Percentiles rank a stretch among this genome's conserved stretches.
phyloP scores from a whole-genome alignment of 164 flowering plant genomes.

The Macadamia integrifolia region DNA sequence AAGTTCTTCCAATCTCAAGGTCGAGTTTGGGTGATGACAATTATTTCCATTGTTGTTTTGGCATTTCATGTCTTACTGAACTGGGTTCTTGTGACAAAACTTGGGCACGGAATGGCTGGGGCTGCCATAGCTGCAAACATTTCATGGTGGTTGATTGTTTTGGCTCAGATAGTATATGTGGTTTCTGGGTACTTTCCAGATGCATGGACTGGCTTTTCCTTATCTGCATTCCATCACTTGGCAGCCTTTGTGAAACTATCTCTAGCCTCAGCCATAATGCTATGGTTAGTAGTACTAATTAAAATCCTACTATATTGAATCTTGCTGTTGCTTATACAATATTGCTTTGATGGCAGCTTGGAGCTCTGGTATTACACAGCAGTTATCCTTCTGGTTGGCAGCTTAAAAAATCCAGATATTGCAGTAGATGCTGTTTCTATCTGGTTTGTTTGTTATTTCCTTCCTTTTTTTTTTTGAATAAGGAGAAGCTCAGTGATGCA shows the following conservation, averaged over 20 bases:
- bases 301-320: neutral
- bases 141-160: conserved; percentile 39
- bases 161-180: conserved; percentile 33
- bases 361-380: conserved; percentile 39
- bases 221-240: conserved; percentile 33
- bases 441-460: conserved; percentile 11
- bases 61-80: conserved; percentile 32
- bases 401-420: conserved; percentile 23
- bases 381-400: conserved; percentile 27
- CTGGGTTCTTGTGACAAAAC: conserved; percentile 36
- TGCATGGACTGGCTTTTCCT: conserved; percentile 50
- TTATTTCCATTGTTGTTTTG: conserved; percentile 24
- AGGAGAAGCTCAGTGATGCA: no score
- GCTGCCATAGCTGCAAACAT: conserved; percentile 43
- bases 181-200: conserved; percentile 36
- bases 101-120: conserved; percentile 35
- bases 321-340: neutral
- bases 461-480: no score
- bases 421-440: conserved; percentile 32
- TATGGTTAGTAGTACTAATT: conserved; percentile 32
- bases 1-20: conserved; percentile 56
- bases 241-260: conserved; percentile 40
- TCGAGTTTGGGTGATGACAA: conserved; percentile 45
- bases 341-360: conserved; percentile 31
- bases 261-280: conserved; percentile 52